phyloP scores from a whole-genome alignment of 768 basidiomycete genomes.

The Dioszegia crocea region DNA sequence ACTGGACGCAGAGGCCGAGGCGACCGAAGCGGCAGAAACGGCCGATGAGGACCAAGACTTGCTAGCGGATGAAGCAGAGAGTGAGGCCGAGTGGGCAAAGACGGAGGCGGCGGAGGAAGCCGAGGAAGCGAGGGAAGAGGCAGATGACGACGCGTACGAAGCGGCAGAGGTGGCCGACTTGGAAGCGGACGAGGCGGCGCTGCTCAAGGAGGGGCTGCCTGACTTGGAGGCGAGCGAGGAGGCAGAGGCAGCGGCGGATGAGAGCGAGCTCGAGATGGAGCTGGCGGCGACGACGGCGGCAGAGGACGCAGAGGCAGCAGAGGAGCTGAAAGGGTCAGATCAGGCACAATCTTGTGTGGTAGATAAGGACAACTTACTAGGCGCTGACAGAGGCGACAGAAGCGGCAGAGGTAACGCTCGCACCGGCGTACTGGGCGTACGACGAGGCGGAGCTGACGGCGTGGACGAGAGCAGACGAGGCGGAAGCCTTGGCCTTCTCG shows the following conservation, averaged over 20 bases:
- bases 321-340: conserved; percentile 26
- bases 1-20: conserved; percentile 29
- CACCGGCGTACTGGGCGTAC: conserved; percentile 35
- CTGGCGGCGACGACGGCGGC: conserved; percentile 41
- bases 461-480: conserved; percentile 33
- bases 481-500: conserved; percentile 44
- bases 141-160: conserved; percentile 42
- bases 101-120: conserved; percentile 44
- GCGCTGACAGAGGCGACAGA: conserved; percentile 43
- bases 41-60: conserved; percentile 36
- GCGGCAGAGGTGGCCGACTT: conserved; percentile 45
- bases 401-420: conserved; percentile 46
- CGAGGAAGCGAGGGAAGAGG: conserved; percentile 42
- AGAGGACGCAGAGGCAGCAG: conserved; percentile 43
- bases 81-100: conserved; percentile 37
- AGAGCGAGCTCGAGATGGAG: conserved; percentile 39
- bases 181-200: conserved; percentile 43
- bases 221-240: conserved; percentile 44
- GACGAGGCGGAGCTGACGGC: conserved; percentile 40
- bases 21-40: conserved; percentile 33
- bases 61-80: conserved; percentile 38
- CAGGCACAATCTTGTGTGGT: not conserved
- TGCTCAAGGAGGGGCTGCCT: conserved; percentile 31
- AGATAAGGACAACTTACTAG: conserved; percentile 25
- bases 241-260: conserved; percentile 41